Base-by-base conservation (phyloP, 1,139 yeast species). In the Kluyveromyces sp. region DNA sequence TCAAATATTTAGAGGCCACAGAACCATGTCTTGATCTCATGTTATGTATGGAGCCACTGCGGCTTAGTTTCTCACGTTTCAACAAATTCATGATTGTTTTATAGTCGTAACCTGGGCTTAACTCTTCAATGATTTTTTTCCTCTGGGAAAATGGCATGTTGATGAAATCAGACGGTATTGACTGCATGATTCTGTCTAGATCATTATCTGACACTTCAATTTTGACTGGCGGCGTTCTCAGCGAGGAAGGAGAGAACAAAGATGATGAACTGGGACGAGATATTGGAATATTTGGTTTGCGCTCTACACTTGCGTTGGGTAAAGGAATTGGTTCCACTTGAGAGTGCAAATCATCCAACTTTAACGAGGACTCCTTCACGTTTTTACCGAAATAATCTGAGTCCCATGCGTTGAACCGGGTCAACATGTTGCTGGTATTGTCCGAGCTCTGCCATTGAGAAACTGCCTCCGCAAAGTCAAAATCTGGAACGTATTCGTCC, bases 401-500 rank as follows among this genome's bases (percentile, higher is more conserved):
- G 6, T 44, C 39, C 49, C 49, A 44, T 15, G 41, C 34, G 35
- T 47, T 40, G 32, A 35, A 40, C 20, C 49, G 26, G 12, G 46
- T 37, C 35, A 39, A 22, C 33, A 32, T 36, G 13, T 15, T 34
- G 19, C 22, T 35, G 25, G 19, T 16, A 19, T 39, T 40, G 4
- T 42, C 48, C 25, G 49, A 53, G 26, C 49, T 50, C 13, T 49
- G 51, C 67, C 67, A 63, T 28, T 55, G 53, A 16, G 61, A 43
- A 12, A 61, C 52, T 18, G 60, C 55, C 25, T 61, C 57, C 31
- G 64, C 60, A 43, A 76, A 77, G 50, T 75, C 77, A 35, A 82
- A 65, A 22, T 80, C 84, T 0, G 88, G 88, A 13, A 82, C 73
- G 54, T 81, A 82, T 55, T 83, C 89, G 58, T 82, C 89, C 54